phyloP scores from a whole-genome alignment of 768 basidiomycete species.

The Xerocomellus intermedius region DNA sequence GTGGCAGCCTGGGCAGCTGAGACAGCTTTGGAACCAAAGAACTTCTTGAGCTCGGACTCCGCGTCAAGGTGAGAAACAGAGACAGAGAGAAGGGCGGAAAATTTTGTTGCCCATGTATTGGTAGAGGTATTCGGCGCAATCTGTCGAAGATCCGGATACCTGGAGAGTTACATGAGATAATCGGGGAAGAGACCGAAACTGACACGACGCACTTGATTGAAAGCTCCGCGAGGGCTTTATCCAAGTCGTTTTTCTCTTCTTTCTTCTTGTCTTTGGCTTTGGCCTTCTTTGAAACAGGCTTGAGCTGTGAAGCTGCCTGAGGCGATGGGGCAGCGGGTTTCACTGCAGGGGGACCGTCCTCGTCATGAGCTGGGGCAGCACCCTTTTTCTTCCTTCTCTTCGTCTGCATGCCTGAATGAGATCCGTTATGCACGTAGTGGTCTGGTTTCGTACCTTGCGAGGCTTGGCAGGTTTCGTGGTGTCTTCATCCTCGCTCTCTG shows the following conservation, averaged over 20 bases:
- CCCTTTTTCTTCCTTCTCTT: constrained; percentile 44
- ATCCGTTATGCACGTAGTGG: neutral
- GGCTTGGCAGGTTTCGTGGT: constrained; percentile 13
- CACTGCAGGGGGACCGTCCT: neutral
- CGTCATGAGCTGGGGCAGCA: neutral
- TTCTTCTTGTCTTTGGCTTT: constrained; percentile 63
- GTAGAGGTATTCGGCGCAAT: constrained; percentile 23
- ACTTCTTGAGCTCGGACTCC: constrained; percentile 87
- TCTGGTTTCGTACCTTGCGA: constrained; percentile 22
- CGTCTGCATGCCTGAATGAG: constrained; percentile 19
- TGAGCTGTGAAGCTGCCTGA: constrained; percentile 29
- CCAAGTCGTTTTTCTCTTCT: constrained; percentile 73
- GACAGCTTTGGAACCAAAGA: constrained; percentile 92
- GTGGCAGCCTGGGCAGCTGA: constrained; percentile 49
- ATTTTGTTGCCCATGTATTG: constrained; percentile 31
- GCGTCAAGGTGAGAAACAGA: constrained; percentile 79
- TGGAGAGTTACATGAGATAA: constrained; percentile 18
- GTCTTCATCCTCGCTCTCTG: constrained; percentile 26
- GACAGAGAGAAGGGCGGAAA: constrained; percentile 68
- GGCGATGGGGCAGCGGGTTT: constrained; percentile 5
- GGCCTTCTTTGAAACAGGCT: constrained; percentile 56
- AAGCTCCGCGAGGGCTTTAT: constrained; percentile 82
- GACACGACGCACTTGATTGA: constrained; percentile 57
- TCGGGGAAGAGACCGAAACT: neutral
- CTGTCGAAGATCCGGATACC: constrained; percentile 54